Evolutionary conservation across 2,329 filamentous ascomycete species (phyloP), one percentile per base, ranked within the genome.

Genomic region (Colletotrichum sp.): DNA sequence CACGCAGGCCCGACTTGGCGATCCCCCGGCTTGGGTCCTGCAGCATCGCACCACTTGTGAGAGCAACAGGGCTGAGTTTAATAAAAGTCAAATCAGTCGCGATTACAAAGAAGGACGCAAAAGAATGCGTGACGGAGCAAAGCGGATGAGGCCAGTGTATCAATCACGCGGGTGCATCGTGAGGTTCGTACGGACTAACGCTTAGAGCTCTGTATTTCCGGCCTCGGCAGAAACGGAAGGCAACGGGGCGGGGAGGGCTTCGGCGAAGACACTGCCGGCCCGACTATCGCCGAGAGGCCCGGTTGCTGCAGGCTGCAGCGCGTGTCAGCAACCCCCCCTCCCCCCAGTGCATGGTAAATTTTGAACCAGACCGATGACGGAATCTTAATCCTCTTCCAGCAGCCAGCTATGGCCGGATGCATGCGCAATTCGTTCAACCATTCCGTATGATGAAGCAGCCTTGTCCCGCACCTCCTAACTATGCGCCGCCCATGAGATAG

Each of bases 401-500:
- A 65, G 64, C 57, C 65, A 28, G 30, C 49, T 32, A 32, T 60
- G 34, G 44, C 59, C 69, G 16, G 39, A 64, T 66, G 21, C 64
- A 60, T 62, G 65, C 65, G 70, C 74, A 69, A 52, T 34, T 65
- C 65, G 49, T 60, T 30, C 24, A 65, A 24, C 49, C 26, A 28
- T 28, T 49, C 65, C 71, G 71, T 69, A 76, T 76, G 67, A 75
- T 77, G 75, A 71, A 60, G 66, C 74, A n/a, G 24, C 32, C 7
- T 39, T 66, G 15, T 71, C 65, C 75, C 18, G 39, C 44, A n/a
- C 49, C 49, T 75, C 44, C 28, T 57, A 60, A 77, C 52, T 77
- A 77, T 77, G 75, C 72, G 71, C 71, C 62, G 49, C 67, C 67
- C 72, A 77, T 75, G 72, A 77, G 71, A 75, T 77, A 77, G 39